Base-by-base conservation (phyloP, 2,329 filamentous ascomycete genomes). In the Trichophyton schoenleinii region DNA sequence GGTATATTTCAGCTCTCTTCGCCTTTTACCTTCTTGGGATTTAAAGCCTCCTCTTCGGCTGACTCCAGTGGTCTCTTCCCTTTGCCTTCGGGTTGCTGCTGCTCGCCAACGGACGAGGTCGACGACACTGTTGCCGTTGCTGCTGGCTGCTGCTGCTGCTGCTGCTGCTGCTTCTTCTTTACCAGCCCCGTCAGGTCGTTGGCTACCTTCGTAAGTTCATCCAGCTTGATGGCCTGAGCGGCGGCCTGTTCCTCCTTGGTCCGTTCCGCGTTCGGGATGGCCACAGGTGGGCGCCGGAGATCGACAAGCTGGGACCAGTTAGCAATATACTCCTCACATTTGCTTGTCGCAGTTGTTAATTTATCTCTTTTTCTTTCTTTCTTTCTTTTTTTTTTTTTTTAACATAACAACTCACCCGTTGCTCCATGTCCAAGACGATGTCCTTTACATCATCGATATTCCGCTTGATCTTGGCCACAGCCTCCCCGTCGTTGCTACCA, bases 381-480 rank as follows among this genome's bases (percentile, higher is more conserved):
- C 25, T 28, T 3, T 22, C 3, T 22, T 22, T n/a, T 15, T 15
- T 42, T 42, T n/a, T 42, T n/a, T 42, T 11, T 42, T 42, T 42
- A 42, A n/a, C 4, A 44, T 1, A 31, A 31, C 1, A 38, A 69
- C 75, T 72, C 71, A 81, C 79, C 63, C 83, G 74, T 67, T 81
- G 79, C 67, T 83, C 76, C 78, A 87, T 84, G 59, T 86, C 84
- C 22, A 76, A 75, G 2, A 85, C 71, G 70, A 86, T 83, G 49
- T 83, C 80, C 66, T 81, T 81, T 22, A 85, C 82, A 61, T 86
- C 83, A 3, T 76, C 74, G 63, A 86, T 80, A 60, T 73, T 74
- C 36, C 74, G 74, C 65, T 76, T 79, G 28, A 71, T 66, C 38
- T 79, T 72, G 58, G 69, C 67, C 11, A 66, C 66, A 58, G 71